phyloP scores from a whole-genome alignment of 73 alveolate species.

The Effrenium voratum region DNA sequence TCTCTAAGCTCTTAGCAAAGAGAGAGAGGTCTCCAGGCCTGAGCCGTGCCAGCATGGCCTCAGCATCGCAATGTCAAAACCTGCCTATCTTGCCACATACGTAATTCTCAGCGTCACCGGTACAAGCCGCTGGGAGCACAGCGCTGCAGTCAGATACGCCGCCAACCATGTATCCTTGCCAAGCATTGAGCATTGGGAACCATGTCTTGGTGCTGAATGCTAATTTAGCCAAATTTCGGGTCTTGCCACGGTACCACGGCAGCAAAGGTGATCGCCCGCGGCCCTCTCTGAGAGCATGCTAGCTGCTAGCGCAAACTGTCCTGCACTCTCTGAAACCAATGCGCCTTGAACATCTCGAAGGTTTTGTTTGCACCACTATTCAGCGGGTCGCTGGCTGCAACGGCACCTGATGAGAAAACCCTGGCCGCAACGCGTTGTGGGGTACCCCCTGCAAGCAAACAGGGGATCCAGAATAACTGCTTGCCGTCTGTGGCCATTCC shows the following conservation, averaged over 20 bases:
- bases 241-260: slow-evolving; percentile 82
- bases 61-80: background rate
- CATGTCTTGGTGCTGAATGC: background rate
- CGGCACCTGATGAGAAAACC: no score
- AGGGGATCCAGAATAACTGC: no score
- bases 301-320: background rate
- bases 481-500: no score
- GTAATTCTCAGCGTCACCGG: background rate
- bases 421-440: no score
- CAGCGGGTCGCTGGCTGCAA: slow-evolving; percentile 60
- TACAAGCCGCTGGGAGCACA: background rate
- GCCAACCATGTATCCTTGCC: slow-evolving; percentile 38
- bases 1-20: no score
- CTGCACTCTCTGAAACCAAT: background rate
- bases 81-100: background rate
- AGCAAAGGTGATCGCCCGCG: slow-evolving; percentile 54
- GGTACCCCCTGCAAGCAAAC: no score
- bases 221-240: slow-evolving; percentile 1
- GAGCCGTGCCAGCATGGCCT: slow-evolving; percentile 91
- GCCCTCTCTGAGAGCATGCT: background rate
- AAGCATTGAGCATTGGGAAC: no score
- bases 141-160: slow-evolving; percentile 38
- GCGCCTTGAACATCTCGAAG: slow-evolving; percentile 87
- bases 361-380: slow-evolving; percentile 83
- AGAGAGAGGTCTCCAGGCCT: background rate